phyloP scores from a whole-genome alignment of 1,284 basidiomycete genomes.

The Pholiota adiposa region DNA sequence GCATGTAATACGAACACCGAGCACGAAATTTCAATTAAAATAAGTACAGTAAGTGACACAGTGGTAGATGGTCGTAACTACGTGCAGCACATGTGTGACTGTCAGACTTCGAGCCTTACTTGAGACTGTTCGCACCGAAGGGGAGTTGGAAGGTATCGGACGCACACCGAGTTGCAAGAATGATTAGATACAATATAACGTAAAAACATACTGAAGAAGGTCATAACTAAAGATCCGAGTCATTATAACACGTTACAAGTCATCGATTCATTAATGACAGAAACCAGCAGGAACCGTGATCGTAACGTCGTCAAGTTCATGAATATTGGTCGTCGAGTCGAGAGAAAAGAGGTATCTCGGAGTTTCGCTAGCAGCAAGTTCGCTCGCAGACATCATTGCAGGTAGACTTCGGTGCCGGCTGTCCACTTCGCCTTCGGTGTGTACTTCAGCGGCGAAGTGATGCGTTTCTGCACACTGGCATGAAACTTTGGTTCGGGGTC shows the following conservation, averaged over 20 bases:
- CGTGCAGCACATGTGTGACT: too few species aligned
- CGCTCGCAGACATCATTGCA: conserved; percentile 34
- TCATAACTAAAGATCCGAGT: background rate
- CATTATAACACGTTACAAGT: background rate
- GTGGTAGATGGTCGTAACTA: too few species aligned
- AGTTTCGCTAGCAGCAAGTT: background rate
- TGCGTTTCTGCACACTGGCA: conserved; percentile 53
- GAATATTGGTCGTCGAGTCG: background rate
- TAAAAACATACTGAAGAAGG: too few species aligned
- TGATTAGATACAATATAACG: too few species aligned
- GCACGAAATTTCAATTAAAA: too few species aligned
- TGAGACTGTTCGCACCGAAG: too few species aligned
- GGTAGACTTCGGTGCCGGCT: conserved; percentile 50
- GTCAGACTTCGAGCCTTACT: too few species aligned
- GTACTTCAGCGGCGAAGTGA: conserved; percentile 49
- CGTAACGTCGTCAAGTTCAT: background rate
- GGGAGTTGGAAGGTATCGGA: too few species aligned
- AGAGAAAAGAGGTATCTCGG: background rate
- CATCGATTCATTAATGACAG: background rate
- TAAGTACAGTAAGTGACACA: too few species aligned
- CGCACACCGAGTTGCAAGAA: too few species aligned
- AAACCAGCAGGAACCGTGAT: background rate
- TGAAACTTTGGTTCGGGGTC: conserved; percentile 52
- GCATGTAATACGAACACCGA: too few species aligned
- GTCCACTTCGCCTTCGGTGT: conserved; percentile 53